phyloP scores from a whole-genome alignment of 2,329 filamentous ascomycete genomes.

The Xylariaceae sp. region DNA sequence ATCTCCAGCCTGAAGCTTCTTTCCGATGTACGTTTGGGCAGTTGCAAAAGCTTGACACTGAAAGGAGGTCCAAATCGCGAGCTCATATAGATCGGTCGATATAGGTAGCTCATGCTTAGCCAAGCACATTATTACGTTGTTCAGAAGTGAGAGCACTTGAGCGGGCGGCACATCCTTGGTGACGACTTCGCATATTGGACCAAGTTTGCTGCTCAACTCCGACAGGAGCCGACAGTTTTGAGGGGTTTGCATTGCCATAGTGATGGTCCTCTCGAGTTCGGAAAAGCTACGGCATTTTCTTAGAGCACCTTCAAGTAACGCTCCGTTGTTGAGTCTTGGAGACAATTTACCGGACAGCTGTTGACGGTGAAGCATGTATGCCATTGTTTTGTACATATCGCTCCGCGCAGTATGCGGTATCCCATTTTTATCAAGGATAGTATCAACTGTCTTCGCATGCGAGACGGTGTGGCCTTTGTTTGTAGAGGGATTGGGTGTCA shows the following conservation, averaged over 20 bases:
- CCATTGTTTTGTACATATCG: constrained; percentile 26
- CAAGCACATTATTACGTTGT: constrained; percentile 48
- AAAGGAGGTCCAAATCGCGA: constrained; percentile 41
- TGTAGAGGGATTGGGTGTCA: not conserved
- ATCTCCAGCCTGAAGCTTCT: not conserved
- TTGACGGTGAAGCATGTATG: constrained; percentile 39
- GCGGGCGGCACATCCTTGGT: constrained; percentile 24
- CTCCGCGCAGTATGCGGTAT: constrained; percentile 32
- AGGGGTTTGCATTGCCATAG: constrained; percentile 25
- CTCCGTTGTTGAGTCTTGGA: not conserved
- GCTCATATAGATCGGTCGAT: constrained; percentile 37
- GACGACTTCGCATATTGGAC: not conserved
- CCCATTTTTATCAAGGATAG: constrained; percentile 36
- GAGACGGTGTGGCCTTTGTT: not conserved
- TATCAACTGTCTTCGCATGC: not conserved
- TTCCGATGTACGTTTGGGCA: constrained; percentile 27
- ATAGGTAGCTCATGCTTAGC: constrained; percentile 33
- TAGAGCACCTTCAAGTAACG: constrained; percentile 19
- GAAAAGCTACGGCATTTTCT: constrained; percentile 12
- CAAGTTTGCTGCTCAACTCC: constrained; percentile 8
- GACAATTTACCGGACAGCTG: not conserved
- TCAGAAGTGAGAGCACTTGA: constrained; percentile 45
- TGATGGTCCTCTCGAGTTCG: constrained; percentile 37
- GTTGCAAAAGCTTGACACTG: constrained; percentile 23
- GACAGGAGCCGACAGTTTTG: constrained; percentile 28